These are phyloP conservation scores for Peronosclerospora sorghi DNA, from an alignment of 352 stramenopile species.

Conservation along the genomic window DNA sequence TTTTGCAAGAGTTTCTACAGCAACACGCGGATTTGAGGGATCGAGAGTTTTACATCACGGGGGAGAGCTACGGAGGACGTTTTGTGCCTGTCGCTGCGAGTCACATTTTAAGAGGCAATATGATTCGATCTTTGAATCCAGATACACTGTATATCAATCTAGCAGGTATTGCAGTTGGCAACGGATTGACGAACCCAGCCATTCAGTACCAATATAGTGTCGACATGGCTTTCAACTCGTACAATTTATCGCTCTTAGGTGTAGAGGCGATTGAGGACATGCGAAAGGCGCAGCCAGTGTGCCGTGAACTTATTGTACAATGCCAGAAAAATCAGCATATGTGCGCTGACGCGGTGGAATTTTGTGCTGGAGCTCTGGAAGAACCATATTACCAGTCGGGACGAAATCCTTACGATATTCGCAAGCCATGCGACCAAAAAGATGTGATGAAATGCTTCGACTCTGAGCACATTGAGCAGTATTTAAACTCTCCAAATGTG, in stretches of 20 bases:
- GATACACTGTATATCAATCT: slow-evolving; percentile 30
- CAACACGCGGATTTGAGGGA: slow-evolving; percentile 35
- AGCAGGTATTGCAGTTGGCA: slow-evolving; percentile 57
- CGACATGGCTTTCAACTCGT: slow-evolving; percentile 63
- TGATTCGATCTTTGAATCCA: slow-evolving; percentile 14
- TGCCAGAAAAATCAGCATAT: slow-evolving; percentile 35
- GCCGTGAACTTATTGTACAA: slow-evolving; percentile 33
- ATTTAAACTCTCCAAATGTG: slow-evolving; percentile 53
- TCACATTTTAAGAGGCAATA: slow-evolving; percentile 36
- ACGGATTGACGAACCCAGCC: slow-evolving; percentile 54
- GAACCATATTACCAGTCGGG: slow-evolving; percentile 31
- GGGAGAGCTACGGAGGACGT: slow-evolving; percentile 59
- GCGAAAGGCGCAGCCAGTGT: slow-evolving; percentile 40
- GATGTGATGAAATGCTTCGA: slow-evolving; percentile 59
- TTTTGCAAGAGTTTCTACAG: slow-evolving; percentile 57
- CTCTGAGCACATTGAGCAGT: slow-evolving; percentile 54
- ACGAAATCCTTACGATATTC: slow-evolving; percentile 73
- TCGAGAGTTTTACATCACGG: slow-evolving; percentile 48
- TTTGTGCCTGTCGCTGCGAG: slow-evolving; percentile 51
- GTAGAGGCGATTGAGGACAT: slow-evolving; percentile 34
- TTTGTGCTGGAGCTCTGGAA: slow-evolving; percentile 46
- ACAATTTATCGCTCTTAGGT: slow-evolving; percentile 53
- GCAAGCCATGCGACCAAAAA: slow-evolving; percentile 32
- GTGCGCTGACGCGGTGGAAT: slow-evolving; percentile 43
- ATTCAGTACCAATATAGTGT: slow-evolving; percentile 56